Percentiles rank a stretch among this genome's conserved stretches.
Evolutionary conservation across 495 filamentous ascomycete genomes (phyloP).

Genomic region (Amniculicola lignicola): DNA sequence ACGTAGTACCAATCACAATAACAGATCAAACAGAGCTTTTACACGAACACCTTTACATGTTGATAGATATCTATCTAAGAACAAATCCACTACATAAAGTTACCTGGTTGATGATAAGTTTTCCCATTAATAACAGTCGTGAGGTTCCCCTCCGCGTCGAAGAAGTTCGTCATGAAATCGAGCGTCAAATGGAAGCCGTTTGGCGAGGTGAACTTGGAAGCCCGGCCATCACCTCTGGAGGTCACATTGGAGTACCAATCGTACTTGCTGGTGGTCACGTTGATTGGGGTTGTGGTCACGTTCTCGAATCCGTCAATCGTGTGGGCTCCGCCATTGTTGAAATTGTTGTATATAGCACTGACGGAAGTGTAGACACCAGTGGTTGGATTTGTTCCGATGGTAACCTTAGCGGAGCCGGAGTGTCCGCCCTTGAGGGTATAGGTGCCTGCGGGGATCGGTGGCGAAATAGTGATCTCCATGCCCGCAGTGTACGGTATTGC

Average conservation of each 20-base stretch:
- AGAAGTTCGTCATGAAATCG: conserved; percentile 1
- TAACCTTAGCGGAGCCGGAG: neutral
- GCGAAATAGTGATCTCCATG: neutral
- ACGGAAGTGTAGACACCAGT: neutral
- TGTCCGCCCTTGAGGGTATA: neutral
- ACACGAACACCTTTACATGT: no score
- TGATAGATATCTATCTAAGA: no score
- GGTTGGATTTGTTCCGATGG: neutral
- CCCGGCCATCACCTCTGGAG: neutral
- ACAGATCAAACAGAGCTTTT: no score
- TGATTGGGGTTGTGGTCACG: neutral
- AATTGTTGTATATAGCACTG: neutral
- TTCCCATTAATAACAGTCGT: neutral
- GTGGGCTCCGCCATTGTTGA: neutral
- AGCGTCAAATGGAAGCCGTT: neutral
- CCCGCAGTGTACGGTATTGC: neutral
- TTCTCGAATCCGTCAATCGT: neutral
- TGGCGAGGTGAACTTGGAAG: neutral
- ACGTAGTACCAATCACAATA: no score
- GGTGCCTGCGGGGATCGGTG: neutral
- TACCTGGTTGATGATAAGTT: neutral
- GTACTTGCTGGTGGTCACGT: neutral
- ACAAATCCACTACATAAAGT: neutral
- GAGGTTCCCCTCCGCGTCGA: neutral
- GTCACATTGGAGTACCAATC: neutral